Base-by-base conservation (phyloP, 2,329 filamentous ascomycete species). In the Cryphonectria japonica region DNA sequence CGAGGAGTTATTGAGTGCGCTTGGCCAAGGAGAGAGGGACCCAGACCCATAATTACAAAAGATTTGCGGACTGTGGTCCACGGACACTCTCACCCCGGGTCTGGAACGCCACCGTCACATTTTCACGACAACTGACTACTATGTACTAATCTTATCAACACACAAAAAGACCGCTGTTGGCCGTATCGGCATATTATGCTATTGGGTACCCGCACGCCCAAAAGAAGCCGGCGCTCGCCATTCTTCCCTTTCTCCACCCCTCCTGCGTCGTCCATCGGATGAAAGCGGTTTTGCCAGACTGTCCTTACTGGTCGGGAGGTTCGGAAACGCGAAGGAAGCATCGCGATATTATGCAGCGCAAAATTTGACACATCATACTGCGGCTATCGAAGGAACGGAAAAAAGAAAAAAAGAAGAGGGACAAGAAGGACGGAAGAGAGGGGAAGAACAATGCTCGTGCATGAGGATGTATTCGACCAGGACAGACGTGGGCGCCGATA, bases 21-120 rank as follows among this genome's bases (percentile, higher is more conserved):
- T n/a, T 50, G 46, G 46, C 46, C 46, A 19, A 16, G 6, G 3
- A 13, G 34, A 6, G 37, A 19, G 29, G 8, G 32, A 34, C 6
- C 19, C 59, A 52, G 54, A 59, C 61, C 34, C 37, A 64, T 32
- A 46, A 32, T 39, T 64, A 4, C 37, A 43, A 64, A n/a, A 64
- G n/a, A 39, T 64, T 39, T 43, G 61, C 61, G 16, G 8, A 5
- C 34, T 62, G 34, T 19, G 52, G 22, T 26, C 46, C 37, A 16
- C 59, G 67, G 59, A 63, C 67, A 63, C 67, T 69, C 67, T 69
- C 67, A 69, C 67, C 67, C 67, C 46, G 43, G 50, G 43, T 57
- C 60, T 57, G 60, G 46, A 62, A 57, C 59, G n/a, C 22, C 60
- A 11, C 32, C 29, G 59, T 61, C 59, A 8, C 34, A 61, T 39